These are phyloP conservation scores for Chrysoporthe austroafricana DNA, from an alignment of 2,329 filamentous ascomycete species.

Conservation along the genomic window DNA sequence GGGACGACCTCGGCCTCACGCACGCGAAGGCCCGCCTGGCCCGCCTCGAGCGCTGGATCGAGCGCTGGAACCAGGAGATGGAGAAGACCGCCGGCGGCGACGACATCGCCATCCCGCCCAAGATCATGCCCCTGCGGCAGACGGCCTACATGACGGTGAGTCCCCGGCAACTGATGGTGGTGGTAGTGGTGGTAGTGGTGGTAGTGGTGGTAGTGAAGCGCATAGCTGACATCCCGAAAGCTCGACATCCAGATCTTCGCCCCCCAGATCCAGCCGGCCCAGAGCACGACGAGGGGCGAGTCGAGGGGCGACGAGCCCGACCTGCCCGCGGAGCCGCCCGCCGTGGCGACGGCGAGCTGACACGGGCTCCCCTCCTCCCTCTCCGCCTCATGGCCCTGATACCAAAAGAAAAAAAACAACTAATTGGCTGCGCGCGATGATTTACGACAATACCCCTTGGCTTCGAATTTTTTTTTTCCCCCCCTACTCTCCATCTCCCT, in stretches of 20 bases:
- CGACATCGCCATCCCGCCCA: constrained; percentile 61
- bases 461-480: background rate
- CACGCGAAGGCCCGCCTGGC: constrained; percentile 73
- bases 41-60: constrained; percentile 78
- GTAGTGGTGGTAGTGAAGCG: background rate
- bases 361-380: background rate
- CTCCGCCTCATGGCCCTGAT: constrained; percentile 12
- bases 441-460: constrained; percentile 28
- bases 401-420: constrained; percentile 6
- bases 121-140: constrained; percentile 75
- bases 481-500: background rate
- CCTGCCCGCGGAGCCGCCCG: constrained; percentile 20
- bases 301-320: constrained; percentile 22
- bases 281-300: constrained; percentile 43
- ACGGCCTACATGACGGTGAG: constrained; percentile 87
- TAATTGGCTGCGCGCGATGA: constrained; percentile 26
- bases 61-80: constrained; percentile 81
- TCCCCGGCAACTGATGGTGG: constrained; percentile 14
- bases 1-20: constrained; percentile 86
- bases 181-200: background rate
- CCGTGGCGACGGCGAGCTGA: constrained; percentile 20
- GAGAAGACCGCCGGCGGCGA: constrained; percentile 57
- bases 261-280: constrained; percentile 67
- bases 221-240: constrained; percentile 46
- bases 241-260: constrained; percentile 83